Conservation (phyloP, 768 basidiomycete genomes). For the Obba rivulosa region DNA sequence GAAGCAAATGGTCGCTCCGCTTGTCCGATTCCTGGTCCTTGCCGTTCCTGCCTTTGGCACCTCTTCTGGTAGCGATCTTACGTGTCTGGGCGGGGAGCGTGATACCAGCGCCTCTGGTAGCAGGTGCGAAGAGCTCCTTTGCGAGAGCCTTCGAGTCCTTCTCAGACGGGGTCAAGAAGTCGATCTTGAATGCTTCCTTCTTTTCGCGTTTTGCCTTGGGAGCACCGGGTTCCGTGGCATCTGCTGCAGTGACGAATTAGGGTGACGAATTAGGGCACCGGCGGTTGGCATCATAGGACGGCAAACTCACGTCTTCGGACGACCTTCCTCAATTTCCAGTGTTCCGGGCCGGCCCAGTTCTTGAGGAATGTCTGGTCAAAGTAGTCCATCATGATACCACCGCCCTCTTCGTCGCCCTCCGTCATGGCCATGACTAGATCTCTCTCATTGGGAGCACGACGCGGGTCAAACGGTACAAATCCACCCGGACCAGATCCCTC, state of each 20-base stretch:
- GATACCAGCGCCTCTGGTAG: constrained; percentile 63
- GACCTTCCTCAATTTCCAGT: constrained; percentile 91
- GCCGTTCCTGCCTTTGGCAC: constrained; percentile 41
- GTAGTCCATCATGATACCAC: constrained; percentile 68
- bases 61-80: constrained; percentile 27
- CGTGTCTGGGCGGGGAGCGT: constrained; percentile 42
- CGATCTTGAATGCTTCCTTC: constrained; percentile 81
- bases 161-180: constrained; percentile 60
- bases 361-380: constrained; percentile 84
- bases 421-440: constrained; percentile 87
- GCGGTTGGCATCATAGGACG: not conserved
- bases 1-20: constrained; percentile 71
- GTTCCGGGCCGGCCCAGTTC: constrained; percentile 99
- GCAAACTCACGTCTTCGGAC: constrained; percentile 62
- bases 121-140: constrained; percentile 76
- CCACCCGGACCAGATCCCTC: constrained; percentile 40
- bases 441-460: constrained; percentile 65
- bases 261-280: not conserved
- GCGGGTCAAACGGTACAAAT: constrained; percentile 81
- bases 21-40: constrained; percentile 53
- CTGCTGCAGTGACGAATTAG: constrained; percentile 27
- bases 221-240: constrained; percentile 46
- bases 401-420: constrained; percentile 55
- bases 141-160: constrained; percentile 55
- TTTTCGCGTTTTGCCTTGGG: constrained; percentile 55